A percentile compares a stretch with the other conserved stretches of the same genome.
These are phyloP conservation scores for Mycena epipterygia DNA, from an alignment of 768 basidiomycete species.

Conservation along the genomic window DNA sequence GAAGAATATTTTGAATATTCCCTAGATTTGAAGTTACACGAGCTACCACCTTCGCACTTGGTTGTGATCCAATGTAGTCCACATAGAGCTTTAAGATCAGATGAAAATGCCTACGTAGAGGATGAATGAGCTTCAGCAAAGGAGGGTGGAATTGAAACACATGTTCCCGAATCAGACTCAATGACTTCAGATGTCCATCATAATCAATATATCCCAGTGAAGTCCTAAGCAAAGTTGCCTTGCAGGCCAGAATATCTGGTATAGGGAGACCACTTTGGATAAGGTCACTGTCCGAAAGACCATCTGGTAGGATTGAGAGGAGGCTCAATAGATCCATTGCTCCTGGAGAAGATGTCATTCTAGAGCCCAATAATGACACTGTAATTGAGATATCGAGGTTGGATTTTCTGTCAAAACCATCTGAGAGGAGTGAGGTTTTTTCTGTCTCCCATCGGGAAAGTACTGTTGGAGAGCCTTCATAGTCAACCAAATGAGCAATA, in stretches of 20 bases:
- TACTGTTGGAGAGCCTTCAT: slow-evolving; percentile 1
- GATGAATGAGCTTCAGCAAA: background rate
- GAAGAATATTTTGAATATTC: background rate
- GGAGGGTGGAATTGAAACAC: background rate
- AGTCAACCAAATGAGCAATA: slow-evolving; percentile 9
- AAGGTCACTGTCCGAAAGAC: slow-evolving; percentile 12
- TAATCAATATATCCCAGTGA: slow-evolving; percentile 10
- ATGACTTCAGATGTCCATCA: background rate
- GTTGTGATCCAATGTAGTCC: background rate
- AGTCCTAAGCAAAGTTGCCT: slow-evolving; percentile 2
- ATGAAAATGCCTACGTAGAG: background rate
- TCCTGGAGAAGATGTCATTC: background rate
- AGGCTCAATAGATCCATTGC: background rate
- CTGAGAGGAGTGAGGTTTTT: slow-evolving; percentile 6
- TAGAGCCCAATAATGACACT: slow-evolving; percentile 13
- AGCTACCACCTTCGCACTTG: background rate
- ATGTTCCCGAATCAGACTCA: background rate
- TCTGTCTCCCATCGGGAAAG: slow-evolving; percentile 11
- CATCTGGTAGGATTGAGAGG: slow-evolving; percentile 16
- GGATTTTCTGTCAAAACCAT: slow-evolving; percentile 17
- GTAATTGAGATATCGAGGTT: slow-evolving; percentile 20
- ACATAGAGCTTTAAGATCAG: background rate
- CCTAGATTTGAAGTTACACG: background rate
- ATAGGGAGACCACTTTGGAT: background rate
- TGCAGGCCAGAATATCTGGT: background rate